Evolutionary conservation across 1,139 yeast genomes (phyloP).

Genomic region (Geotrichum klebahnii): DNA sequence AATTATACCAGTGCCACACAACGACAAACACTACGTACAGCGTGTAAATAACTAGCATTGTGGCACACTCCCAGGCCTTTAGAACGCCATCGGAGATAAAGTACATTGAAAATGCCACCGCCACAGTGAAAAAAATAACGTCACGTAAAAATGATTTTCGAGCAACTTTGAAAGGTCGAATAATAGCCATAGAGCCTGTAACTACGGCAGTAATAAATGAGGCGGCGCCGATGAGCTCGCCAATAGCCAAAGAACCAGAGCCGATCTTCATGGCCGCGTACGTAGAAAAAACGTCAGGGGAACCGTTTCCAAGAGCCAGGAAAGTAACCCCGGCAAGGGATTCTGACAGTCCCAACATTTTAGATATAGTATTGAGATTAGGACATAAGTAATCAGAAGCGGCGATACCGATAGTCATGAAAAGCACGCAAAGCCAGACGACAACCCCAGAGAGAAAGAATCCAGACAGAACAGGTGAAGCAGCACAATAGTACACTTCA

Average conservation of each 20-base stretch:
- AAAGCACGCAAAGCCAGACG: constrained; percentile 44
- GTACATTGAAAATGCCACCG: constrained; percentile 44
- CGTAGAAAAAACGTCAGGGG: constrained; percentile 85
- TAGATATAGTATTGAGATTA: constrained; percentile 60
- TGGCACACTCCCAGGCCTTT: constrained; percentile 45
- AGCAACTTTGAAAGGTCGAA: constrained; percentile 62
- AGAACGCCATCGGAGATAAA: constrained; percentile 48
- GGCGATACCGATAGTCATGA: constrained; percentile 62
- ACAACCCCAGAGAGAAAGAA: constrained; percentile 22
- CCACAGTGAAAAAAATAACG: constrained; percentile 47
- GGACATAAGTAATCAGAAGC: constrained; percentile 78
- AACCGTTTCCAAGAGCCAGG: constrained; percentile 85
- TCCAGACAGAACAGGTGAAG: constrained; percentile 22
- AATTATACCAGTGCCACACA: constrained; percentile 41
- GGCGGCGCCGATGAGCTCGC: constrained; percentile 85
- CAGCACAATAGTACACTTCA: constrained; percentile 36
- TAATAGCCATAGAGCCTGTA: constrained; percentile 67
- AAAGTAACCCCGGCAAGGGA: constrained; percentile 82
- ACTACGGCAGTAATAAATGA: constrained; percentile 71
- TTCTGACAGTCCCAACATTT: constrained; percentile 60
- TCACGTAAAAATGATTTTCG: constrained; percentile 53
- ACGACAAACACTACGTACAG: constrained; percentile 52
- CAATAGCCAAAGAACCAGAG: constrained; percentile 72
- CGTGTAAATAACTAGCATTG: constrained; percentile 50
- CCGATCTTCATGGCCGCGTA: constrained; percentile 70